Conservation (phyloP, 805 yeast genomes). For the Blastobotrys attinorum region DNA sequence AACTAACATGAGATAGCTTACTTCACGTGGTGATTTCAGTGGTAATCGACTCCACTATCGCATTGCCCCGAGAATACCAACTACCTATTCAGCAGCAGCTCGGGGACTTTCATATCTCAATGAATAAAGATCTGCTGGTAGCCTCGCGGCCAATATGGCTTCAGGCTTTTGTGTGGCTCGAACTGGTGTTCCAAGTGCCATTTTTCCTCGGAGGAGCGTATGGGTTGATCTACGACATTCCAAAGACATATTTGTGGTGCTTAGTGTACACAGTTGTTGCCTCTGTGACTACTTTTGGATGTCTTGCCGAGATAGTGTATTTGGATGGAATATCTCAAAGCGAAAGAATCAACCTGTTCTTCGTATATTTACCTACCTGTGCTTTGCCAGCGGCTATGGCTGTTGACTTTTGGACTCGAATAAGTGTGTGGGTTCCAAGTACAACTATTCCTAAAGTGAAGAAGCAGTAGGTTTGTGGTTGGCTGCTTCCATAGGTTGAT, state of each 20-base stretch:
- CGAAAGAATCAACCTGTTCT: slow-evolving; percentile 39
- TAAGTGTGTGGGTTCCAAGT: neutral
- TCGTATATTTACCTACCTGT: slow-evolving; percentile 63
- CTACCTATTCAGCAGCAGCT: slow-evolving; percentile 42
- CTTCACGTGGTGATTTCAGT: slow-evolving; percentile 72
- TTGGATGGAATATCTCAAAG: slow-evolving; percentile 30
- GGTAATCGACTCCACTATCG: slow-evolving; percentile 65
- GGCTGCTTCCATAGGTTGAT: too few species aligned
- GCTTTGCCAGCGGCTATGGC: slow-evolving; percentile 54
- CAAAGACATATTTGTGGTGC: slow-evolving; percentile 34
- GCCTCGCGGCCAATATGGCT: slow-evolving; percentile 64
- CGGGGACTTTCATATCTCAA: slow-evolving; percentile 49
- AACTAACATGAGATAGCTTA: slow-evolving; percentile 29
- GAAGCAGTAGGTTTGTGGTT: too few species aligned
- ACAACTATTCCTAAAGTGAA: too few species aligned
- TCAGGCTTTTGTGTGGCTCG: slow-evolving; percentile 59
- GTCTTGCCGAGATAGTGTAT: slow-evolving; percentile 35
- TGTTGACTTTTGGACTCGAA: slow-evolving; percentile 31
- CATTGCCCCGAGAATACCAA: slow-evolving; percentile 47
- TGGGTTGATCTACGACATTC: slow-evolving; percentile 22
- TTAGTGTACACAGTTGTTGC: slow-evolving; percentile 79
- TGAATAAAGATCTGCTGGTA: slow-evolving; percentile 68
- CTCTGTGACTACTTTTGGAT: slow-evolving; percentile 64
- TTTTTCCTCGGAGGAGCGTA: slow-evolving; percentile 55
- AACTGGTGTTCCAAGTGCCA: slow-evolving; percentile 72